These are phyloP conservation scores for Salix dunnii DNA, from an alignment of 345 rosid species.

Conservation along the genomic window DNA sequence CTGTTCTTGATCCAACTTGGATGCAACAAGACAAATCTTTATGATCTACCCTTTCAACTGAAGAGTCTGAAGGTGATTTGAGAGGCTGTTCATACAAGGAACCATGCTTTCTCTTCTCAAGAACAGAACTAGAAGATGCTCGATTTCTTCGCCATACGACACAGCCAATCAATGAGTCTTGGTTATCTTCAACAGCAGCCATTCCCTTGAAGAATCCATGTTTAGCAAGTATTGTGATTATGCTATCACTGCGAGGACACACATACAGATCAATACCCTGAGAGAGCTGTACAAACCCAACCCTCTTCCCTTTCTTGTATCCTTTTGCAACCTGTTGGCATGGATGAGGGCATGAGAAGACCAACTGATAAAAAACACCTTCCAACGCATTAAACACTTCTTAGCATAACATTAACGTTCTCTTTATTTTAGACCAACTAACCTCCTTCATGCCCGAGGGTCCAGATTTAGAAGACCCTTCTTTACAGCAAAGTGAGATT, in stretches of 20 bases:
- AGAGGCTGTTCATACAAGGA: conserved; percentile 12
- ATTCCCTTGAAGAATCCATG: conserved; percentile 41
- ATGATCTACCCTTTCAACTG: not conserved
- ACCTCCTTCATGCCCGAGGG: conserved; percentile 30
- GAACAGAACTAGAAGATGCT: conserved; percentile 4
- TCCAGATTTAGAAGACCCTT: conserved; percentile 33
- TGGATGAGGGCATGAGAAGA: conserved; percentile 3
- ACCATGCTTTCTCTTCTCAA: conserved; percentile 9
- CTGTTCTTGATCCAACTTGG: conserved; percentile 2
- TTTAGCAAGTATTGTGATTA: conserved; percentile 37
- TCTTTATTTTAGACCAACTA: not conserved
- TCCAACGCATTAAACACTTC: no score
- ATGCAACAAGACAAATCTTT: conserved; percentile 9
- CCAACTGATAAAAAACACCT: not conserved
- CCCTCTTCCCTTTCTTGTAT: conserved; percentile 28
- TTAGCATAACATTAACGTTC: no score
- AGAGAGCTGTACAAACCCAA: conserved; percentile 29
- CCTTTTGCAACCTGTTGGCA: conserved; percentile 26
- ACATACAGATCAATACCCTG: conserved; percentile 35
- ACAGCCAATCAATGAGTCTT: conserved; percentile 25
- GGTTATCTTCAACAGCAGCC: conserved; percentile 26
- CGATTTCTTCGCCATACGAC: conserved; percentile 32
- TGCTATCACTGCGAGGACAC: conserved; percentile 29
- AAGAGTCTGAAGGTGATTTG: conserved; percentile 13
- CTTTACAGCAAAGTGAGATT: conserved; percentile 38